Conservation (phyloP, 495 filamentous ascomycete genomes). For the Penicillium goetzii region DNA sequence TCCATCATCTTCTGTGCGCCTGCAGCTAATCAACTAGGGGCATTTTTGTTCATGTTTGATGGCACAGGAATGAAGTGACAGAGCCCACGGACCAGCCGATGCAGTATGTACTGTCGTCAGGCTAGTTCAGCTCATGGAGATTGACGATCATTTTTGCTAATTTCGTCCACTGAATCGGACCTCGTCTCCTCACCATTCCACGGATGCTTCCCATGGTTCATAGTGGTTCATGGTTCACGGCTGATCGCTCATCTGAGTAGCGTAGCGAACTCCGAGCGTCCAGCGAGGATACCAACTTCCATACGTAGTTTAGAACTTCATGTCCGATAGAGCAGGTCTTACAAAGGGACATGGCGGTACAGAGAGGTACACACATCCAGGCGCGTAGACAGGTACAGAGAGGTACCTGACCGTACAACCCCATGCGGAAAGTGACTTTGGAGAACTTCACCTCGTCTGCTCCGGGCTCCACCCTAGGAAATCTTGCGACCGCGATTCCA, state of each 20-base stretch:
- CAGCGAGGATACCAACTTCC: neutral
- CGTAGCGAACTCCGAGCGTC: neutral
- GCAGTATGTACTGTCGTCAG: neutral
- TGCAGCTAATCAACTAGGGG: neutral
- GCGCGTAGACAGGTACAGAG: neutral
- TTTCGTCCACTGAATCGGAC: neutral
- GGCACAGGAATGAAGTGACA: neutral
- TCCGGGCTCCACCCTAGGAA: constrained; percentile 2
- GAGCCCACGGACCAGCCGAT: neutral
- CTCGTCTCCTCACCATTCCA: constrained; percentile 1
- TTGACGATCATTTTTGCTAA: neutral
- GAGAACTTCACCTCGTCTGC: constrained; percentile 15
- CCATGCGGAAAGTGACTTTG: constrained; percentile 9
- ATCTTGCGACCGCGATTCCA: neutral
- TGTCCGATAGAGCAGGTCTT: too few relatives aligned
- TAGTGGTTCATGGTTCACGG: neutral
- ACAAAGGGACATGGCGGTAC: neutral
- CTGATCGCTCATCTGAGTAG: neutral
- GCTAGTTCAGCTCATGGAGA: neutral
- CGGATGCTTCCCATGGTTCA: neutral
- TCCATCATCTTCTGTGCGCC: neutral
- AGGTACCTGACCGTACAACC: constrained; percentile 10
- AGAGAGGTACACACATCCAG: neutral
- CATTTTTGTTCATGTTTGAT: neutral
- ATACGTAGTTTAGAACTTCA: too few relatives aligned